Evolutionary conservation across 345 rosid genomes (phyloP).

Genomic region (Stellera chamaejasme): DNA sequence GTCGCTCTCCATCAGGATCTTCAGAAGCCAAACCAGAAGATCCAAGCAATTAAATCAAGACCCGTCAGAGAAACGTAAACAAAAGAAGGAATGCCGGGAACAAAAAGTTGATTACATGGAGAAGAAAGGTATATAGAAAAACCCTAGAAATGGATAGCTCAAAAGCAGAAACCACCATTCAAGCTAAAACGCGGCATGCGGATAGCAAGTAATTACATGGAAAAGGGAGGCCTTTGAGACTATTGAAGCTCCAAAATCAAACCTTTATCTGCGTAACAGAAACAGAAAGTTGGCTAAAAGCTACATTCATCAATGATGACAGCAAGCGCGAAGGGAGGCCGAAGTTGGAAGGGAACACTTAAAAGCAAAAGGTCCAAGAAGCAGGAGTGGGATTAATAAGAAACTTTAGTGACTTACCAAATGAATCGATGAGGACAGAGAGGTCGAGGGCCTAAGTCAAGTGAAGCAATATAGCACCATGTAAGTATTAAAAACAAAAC

Average conservation of each 20-base stretch:
- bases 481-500: constrained; percentile 2
- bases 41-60: constrained; percentile 1
- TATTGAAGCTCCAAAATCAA: background rate
- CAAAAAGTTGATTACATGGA: background rate
- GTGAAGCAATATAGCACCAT: constrained; percentile 4
- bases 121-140: background rate
- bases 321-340: constrained; percentile 11
- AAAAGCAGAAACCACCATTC: background rate
- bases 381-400: constrained; percentile 8
- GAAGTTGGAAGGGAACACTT: constrained; percentile 9
- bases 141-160: background rate
- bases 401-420: constrained; percentile 17
- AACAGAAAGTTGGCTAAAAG: constrained; percentile 27
- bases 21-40: constrained; percentile 13
- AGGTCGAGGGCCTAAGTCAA: constrained; percentile 11
- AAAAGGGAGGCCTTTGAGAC: constrained; percentile 9
- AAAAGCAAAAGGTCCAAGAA: constrained; percentile 6
- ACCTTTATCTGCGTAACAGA: constrained; percentile 6
- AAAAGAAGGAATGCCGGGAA: background rate
- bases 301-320: constrained; percentile 24
- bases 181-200: constrained; percentile 1
- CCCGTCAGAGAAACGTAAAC: constrained; percentile 3
- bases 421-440: constrained; percentile 6
- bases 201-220: constrained; percentile 1
- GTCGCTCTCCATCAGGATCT: constrained; percentile 44